Evolutionary conservation across 164 flowering plant genomes (phyloP).

Genomic region (Malania oleifera): DNA sequence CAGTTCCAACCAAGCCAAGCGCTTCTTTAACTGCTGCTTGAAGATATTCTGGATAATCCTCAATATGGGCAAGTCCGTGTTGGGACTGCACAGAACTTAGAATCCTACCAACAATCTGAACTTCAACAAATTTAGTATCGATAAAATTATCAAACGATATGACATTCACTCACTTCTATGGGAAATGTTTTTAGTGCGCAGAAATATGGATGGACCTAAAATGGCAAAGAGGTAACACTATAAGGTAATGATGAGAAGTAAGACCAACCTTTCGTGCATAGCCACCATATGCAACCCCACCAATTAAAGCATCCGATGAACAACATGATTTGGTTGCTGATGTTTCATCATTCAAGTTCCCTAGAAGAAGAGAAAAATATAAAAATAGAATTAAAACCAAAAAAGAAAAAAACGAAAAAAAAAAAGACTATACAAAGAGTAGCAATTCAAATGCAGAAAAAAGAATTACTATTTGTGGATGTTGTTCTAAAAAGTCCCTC

Average conservation of each 20-base stretch:
- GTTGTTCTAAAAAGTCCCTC: slow-evolving; percentile 48
- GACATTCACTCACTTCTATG: too few species aligned
- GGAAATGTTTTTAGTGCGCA: too few species aligned
- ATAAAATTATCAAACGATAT: too few species aligned
- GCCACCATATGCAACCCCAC: slow-evolving; percentile 86
- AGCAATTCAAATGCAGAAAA: neutral
- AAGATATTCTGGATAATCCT: slow-evolving; percentile 57
- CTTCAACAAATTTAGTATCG: neutral
- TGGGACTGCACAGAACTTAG: slow-evolving; percentile 39
- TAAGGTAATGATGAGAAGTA: too few species aligned
- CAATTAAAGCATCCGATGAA: slow-evolving; percentile 35
- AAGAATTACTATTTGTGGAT: slow-evolving; percentile 20
- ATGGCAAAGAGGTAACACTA: neutral
- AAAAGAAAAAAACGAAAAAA: neutral
- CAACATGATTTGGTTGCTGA: slow-evolving; percentile 2
- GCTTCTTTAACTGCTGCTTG: slow-evolving; percentile 56
- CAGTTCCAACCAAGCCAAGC: slow-evolving; percentile 53
- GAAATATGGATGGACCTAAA: too few species aligned
- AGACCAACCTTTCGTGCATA: slow-evolving; percentile 72
- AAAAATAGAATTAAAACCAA: neutral
- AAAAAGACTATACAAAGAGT: neutral
- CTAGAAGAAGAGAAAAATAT: slow-evolving; percentile 10
- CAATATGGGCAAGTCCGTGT: slow-evolving; percentile 39
- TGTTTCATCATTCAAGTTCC: slow-evolving; percentile 10
- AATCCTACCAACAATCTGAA: slow-evolving; percentile 78